Conservation (phyloP, 352 stramenopile species). For the Paralagenidium karlingii region DNA sequence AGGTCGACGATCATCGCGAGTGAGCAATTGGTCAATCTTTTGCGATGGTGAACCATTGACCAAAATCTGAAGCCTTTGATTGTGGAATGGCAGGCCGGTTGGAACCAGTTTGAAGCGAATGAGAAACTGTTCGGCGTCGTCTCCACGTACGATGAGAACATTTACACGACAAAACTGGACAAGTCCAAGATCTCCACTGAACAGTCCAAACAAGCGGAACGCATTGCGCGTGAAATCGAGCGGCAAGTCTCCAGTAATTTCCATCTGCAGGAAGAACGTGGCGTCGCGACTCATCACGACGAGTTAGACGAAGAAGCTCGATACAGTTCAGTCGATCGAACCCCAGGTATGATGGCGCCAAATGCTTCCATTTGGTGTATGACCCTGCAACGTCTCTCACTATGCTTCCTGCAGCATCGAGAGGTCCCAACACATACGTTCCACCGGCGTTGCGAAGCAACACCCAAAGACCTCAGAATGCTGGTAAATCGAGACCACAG, state of each 20-base stretch:
- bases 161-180: slow-evolving; percentile 97
- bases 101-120: slow-evolving; percentile 97
- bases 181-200: slow-evolving; percentile 83
- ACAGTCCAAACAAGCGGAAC: slow-evolving; percentile 83
- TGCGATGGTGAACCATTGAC: too few species aligned
- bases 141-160: slow-evolving; percentile 93
- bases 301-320: slow-evolving; percentile 91
- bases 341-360: slow-evolving; percentile 1
- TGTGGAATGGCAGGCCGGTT: slow-evolving; percentile 23
- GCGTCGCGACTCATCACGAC: slow-evolving; percentile 56
- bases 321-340: slow-evolving; percentile 89
- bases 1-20: slow-evolving; percentile 17
- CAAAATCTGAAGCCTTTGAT: too few species aligned
- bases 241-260: slow-evolving; percentile 84
- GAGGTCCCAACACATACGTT: slow-evolving; percentile 38
- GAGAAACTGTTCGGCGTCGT: slow-evolving; percentile 94
- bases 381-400: slow-evolving; percentile 1
- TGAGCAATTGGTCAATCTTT: too few species aligned
- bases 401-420: slow-evolving; percentile 7
- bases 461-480: slow-evolving; percentile 1
- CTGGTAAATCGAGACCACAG: neutral
- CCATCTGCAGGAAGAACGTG: slow-evolving; percentile 92
- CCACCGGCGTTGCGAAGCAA: slow-evolving; percentile 45
- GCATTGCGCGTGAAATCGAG: slow-evolving; percentile 93
- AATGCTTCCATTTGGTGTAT: neutral